Base-by-base conservation (phyloP, 768 basidiomycete species). In the Rhizopogon rudus region DNA sequence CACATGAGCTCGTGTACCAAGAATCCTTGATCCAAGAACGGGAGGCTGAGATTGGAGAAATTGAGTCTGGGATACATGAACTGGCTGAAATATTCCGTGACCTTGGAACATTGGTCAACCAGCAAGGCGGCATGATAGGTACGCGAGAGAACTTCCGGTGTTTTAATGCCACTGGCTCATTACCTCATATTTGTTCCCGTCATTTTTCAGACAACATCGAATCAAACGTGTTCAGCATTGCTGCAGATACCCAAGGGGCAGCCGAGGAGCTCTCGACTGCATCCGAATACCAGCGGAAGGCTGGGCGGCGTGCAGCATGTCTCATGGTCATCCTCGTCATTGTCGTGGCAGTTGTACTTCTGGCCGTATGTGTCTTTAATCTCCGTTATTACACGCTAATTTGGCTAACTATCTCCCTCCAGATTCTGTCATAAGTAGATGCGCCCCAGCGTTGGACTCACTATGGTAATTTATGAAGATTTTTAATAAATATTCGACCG, bases 81-180 rank as follows among this genome's bases (percentile, higher is more conserved):
- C 73, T 99, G 44, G 83, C 91, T 28, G 93, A 98, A 71, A 98
- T 99, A 65, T 98, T 99, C 79, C 83, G 91, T 49, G 95, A 98
- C 71, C 75, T 99, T 44, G 96, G 95, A 43, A 95, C 93, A 14
- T 78, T 99, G 44, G 95, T 99, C 1, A 83, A 86, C 56, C 92
- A 98, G 67, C 97, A 99, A 69, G 95, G 95, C 12, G 82, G 83
- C 50, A 92, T 98, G 90, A 75, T 99, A 51, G 95, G 96, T 96
- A 60, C 51, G 87, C 74, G 40, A 22, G 9, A 31, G 16, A 4
- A 3, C 39, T 42, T 44, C 44, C 28, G 22, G 40, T 17, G 28
- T 44, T 42, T 39, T n/a, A 20, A 37, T 22, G 9, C 31, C 29
- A 22, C 20, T 40, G 16, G 33, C 20, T 55, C 29, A 56, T 17